These are phyloP conservation scores for Leccinum subfulvum DNA, from an alignment of 1,284 basidiomycete species.

Conservation along the genomic window DNA sequence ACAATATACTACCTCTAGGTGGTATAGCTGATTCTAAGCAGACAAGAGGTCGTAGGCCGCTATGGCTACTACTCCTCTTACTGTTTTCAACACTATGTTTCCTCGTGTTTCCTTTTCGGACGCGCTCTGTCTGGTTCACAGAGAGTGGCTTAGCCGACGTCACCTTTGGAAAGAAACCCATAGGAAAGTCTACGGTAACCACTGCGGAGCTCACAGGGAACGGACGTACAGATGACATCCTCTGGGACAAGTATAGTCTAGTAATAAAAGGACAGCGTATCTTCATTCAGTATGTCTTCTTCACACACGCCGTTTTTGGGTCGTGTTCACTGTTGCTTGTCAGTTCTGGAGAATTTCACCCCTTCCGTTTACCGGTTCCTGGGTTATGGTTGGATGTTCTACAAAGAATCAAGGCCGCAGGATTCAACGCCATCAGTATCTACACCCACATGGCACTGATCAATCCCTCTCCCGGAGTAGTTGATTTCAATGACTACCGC, in stretches of 20 bases:
- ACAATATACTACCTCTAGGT: slow-evolving; percentile 4
- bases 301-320: neutral
- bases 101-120: slow-evolving; percentile 16
- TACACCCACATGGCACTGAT: slow-evolving; percentile 75
- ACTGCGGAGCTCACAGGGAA: slow-evolving; percentile 26
- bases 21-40: neutral
- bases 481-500: slow-evolving; percentile 71
- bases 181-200: slow-evolving; percentile 1
- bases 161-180: neutral
- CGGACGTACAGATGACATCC: slow-evolving; percentile 32
- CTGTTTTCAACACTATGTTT: slow-evolving; percentile 24
- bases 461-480: slow-evolving; percentile 71
- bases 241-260: slow-evolving; percentile 35
- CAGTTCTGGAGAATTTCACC: slow-evolving; percentile 77
- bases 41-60: slow-evolving; percentile 6
- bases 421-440: slow-evolving; percentile 74
- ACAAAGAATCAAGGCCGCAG: slow-evolving; percentile 78
- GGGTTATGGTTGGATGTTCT: slow-evolving; percentile 80
- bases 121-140: slow-evolving; percentile 3
- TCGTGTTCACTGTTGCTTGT: slow-evolving; percentile 4
- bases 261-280: slow-evolving; percentile 35
- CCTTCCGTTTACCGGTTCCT: slow-evolving; percentile 78
- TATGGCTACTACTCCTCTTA: slow-evolving; percentile 18
- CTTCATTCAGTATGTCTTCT: slow-evolving; percentile 31
- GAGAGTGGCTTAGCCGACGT: neutral